Evolutionary conservation across 2,329 filamentous ascomycete species (phyloP).

Genomic region (Colletotrichum liaoningense): DNA sequence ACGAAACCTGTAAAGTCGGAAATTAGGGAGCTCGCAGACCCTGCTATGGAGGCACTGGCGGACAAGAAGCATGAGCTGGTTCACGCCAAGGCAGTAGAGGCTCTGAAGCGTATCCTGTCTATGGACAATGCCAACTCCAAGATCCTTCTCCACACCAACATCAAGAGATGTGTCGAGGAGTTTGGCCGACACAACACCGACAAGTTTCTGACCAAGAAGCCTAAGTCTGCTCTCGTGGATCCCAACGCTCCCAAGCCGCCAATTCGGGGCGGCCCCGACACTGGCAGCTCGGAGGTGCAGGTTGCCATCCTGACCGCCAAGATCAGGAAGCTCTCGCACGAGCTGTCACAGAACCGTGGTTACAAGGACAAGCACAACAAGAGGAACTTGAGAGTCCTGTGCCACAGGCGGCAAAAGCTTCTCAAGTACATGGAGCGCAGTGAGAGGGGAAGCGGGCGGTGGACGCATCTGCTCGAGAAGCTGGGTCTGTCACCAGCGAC

Average conservation of each 20-base stretch:
- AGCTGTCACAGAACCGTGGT: conserved; percentile 74
- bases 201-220: conserved; percentile 71
- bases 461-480: conserved; percentile 85
- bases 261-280: conserved; percentile 85
- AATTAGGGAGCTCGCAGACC: conserved; percentile 52
- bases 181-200: conserved; percentile 96
- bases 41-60: conserved; percentile 47
- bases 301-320: conserved; percentile 95
- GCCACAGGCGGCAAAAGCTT: conserved; percentile 90
- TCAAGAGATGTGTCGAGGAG: conserved; percentile 83
- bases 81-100: conserved; percentile 78
- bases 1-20: conserved; percentile 64
- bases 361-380: conserved; percentile 95
- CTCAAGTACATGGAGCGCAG: conserved; percentile 87
- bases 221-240: conserved; percentile 56
- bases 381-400: conserved; percentile 84
- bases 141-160: conserved; percentile 84
- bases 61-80: conserved; percentile 60
- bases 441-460: conserved; percentile 91
- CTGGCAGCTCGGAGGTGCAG: conserved; percentile 97
- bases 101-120: conserved; percentile 82
- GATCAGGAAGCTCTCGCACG: conserved; percentile 83
- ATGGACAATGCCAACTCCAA: conserved; percentile 82
- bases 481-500: conserved; percentile 88
- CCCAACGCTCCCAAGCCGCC: conserved; percentile 54